Percentiles rank a stretch among this genome's conserved stretches.
Evolutionary conservation across 805 yeast genomes (phyloP).

Genomic region (Yamadazyma philogaea): DNA sequence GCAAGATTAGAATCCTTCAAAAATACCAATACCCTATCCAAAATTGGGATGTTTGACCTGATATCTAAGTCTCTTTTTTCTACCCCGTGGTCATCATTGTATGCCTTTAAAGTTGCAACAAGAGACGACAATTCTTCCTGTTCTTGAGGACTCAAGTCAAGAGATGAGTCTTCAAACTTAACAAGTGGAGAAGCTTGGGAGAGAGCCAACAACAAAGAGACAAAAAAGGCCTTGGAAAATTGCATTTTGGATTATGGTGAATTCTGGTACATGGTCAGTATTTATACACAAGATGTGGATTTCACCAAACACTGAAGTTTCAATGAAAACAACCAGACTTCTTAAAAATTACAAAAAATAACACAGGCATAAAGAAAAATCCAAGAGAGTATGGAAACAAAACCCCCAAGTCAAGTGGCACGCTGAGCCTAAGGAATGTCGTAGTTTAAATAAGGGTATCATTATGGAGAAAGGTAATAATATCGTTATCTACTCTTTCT

Average conservation of each 20-base stretch:
- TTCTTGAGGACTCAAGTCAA: conserved; percentile 4
- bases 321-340: too few species aligned
- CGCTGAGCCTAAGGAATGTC: too few species aligned
- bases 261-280: too few species aligned
- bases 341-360: background rate
- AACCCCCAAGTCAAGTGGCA: too few species aligned
- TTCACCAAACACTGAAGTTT: background rate
- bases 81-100: conserved; percentile 11
- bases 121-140: conserved; percentile 9
- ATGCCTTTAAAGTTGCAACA: conserved; percentile 13
- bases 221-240: conserved; percentile 1
- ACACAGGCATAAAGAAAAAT: background rate
- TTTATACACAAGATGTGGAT: background rate
- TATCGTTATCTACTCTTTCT: background rate
- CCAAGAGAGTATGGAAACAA: background rate
- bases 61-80: conserved; percentile 10
- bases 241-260: conserved; percentile 4
- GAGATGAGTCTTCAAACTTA: background rate
- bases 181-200: conserved; percentile 8
- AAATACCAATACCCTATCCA: conserved; percentile 20
- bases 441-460: background rate
- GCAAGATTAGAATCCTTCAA: conserved; percentile 24
- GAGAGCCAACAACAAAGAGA: background rate
- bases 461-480: background rate
- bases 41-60: conserved; percentile 21